Percentiles rank a stretch among this genome's conserved stretches.
Conservation (phyloP, 306 rosid species). For the Acacia confusa region DNA sequence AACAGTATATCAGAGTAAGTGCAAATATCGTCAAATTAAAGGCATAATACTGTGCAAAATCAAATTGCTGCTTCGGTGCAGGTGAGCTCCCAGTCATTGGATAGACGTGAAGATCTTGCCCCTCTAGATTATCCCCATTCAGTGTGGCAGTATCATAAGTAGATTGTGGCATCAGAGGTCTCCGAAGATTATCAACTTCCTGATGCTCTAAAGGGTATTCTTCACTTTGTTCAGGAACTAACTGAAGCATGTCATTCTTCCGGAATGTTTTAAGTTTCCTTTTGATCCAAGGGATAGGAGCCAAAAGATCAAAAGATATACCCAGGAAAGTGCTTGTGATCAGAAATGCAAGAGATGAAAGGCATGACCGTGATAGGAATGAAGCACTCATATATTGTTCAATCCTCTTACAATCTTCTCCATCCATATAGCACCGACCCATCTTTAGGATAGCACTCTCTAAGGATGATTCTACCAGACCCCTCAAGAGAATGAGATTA, state of each 20-base stretch:
- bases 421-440: slow-evolving; percentile 94
- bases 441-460: slow-evolving; percentile 78
- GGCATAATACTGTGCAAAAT: slow-evolving; percentile 96
- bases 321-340: slow-evolving; percentile 94
- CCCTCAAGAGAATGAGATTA: slow-evolving; percentile 87
- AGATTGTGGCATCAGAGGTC: slow-evolving; percentile 57
- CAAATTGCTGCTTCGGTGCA: slow-evolving; percentile 85
- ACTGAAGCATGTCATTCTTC: slow-evolving; percentile 95
- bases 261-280: slow-evolving; percentile 68
- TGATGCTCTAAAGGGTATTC: slow-evolving; percentile 80
- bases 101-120: slow-evolving; percentile 77
- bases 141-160: slow-evolving; percentile 45
- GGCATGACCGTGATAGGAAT: slow-evolving; percentile 88
- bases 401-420: slow-evolving; percentile 96
- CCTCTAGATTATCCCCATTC: slow-evolving; percentile 53
- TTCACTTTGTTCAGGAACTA: slow-evolving; percentile 90
- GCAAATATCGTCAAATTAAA: slow-evolving; percentile 92
- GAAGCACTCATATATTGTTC: slow-evolving; percentile 97
- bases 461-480: slow-evolving; percentile 82
- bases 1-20: slow-evolving; percentile 81
- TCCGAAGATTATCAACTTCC: slow-evolving; percentile 64
- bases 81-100: slow-evolving; percentile 79
- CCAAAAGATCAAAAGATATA: slow-evolving; percentile 88
- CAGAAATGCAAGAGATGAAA: slow-evolving; percentile 90
- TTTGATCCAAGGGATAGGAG: slow-evolving; percentile 96